Evolutionary conservation across 441 rosid species (phyloP).

Genomic region (Raphanus hybrid): DNA sequence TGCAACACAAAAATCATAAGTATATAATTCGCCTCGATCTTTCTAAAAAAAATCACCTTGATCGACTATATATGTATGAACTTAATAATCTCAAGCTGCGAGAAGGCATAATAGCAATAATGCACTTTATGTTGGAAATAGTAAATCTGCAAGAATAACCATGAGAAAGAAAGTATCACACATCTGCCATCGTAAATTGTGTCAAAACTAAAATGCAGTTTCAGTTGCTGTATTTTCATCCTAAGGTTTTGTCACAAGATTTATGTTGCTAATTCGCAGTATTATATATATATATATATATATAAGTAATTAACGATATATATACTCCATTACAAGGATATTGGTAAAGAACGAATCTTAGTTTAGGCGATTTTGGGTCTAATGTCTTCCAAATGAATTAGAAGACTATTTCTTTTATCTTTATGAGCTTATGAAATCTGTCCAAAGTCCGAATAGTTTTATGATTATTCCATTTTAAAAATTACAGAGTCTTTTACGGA

Average conservation of each 20-base stretch:
- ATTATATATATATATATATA: not conserved
- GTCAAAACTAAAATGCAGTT: not conserved
- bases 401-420: slow-evolving; percentile 7
- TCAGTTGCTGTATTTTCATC: not conserved
- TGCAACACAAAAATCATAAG: not conserved
- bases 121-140: slow-evolving; percentile 1
- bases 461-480: slow-evolving; percentile 36
- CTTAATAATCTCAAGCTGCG: not conserved
- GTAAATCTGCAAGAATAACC: not conserved
- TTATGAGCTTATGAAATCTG: slow-evolving; percentile 20
- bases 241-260: not conserved
- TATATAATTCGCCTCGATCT: no score
- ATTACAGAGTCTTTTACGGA: slow-evolving; percentile 37
- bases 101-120: slow-evolving; percentile 6
- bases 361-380: slow-evolving; percentile 15
- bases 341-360: not conserved
- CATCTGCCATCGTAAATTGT: not conserved
- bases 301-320: no score
- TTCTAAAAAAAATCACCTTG: not conserved
- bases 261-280: no score
- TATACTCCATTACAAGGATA: not conserved
- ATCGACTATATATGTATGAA: not conserved
- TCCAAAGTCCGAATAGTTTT: slow-evolving; percentile 36
- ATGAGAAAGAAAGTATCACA: slow-evolving; percentile 10
- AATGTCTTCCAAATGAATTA: not conserved